Evolutionary conservation across 371 early-diverging fungal genomes (phyloP), one percentile per base, ranked within the genome.

Genomic region (Mortierella sp.): DNA sequence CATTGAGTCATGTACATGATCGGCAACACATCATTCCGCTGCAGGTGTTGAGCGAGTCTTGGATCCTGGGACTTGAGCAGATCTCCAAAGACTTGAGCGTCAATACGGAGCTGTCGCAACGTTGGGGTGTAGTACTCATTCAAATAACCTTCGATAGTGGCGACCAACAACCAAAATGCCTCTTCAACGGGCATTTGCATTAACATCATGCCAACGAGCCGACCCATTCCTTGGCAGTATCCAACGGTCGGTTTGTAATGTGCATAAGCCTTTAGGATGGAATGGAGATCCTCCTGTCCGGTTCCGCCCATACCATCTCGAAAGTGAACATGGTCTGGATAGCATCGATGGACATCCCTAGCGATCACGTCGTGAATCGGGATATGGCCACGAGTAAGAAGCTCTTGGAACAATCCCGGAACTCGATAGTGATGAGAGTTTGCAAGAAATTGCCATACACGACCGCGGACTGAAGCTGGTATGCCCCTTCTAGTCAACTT

Each of bases 171-270:
- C 96, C 96, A 97, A 84, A 97, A 97, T 0, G 94, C 86, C 53
- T 95, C 95, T 87, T 94, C 96, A 11, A 91, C 90, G 9, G 90
- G 85, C 89, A 96, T 90, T 11, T 95, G 94, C 92, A 97, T 96
- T 69, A 98, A 80, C 87, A 97, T 91, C 81, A 96, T 88, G 0
- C 97, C 98, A 1, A 92, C 97, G 52, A 98, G 77, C 52, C 96
- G 91, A 9, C 96, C 96, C 97, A 98, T 97, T 2, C 98, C 98
- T 81, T 98, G 98, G 77, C 97, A 97, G 83, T 98, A 98, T 24
- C 97, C 98, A 7, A 98, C 87, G 28, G 87, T 85, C 0, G 92
- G 89, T 73, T 97, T 95, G 84, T 96, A 94, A 24, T 95, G 93
- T 0, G 97, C 95, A 79, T 97, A 98, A 0, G 97, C 96, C 55